phyloP scores from a whole-genome alignment of 1,284 basidiomycete genomes.

The Pterula multifida region DNA sequence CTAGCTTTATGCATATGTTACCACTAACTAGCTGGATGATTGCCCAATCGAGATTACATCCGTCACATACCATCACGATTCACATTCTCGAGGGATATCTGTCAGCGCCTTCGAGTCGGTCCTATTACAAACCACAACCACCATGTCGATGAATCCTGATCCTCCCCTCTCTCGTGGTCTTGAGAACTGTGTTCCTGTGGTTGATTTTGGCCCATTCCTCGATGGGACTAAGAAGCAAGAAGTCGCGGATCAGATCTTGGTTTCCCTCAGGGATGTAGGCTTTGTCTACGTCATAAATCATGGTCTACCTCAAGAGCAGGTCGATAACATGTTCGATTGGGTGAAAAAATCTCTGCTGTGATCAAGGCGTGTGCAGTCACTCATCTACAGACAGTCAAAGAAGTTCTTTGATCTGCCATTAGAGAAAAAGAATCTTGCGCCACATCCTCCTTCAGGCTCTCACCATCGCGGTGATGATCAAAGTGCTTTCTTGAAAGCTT shows the following conservation, averaged over 20 bases:
- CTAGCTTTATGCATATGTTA: neutral
- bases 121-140: too few species aligned
- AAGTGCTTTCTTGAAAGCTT: neutral
- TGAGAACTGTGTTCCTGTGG: conserved; percentile 17
- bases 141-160: too few species aligned
- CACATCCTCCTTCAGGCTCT: conserved; percentile 40
- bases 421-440: conserved; percentile 41
- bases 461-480: conserved; percentile 43
- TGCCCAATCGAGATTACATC: too few species aligned
- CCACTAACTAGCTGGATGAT: too few species aligned
- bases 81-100: too few species aligned
- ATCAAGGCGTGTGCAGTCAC: neutral
- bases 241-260: conserved; percentile 39
- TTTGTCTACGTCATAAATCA: conserved; percentile 50
- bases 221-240: conserved; percentile 30
- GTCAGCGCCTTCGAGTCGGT: too few species aligned
- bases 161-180: neutral
- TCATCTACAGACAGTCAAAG: conserved; percentile 24
- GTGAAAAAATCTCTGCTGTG: conserved; percentile 17
- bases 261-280: conserved; percentile 44
- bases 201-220: conserved; percentile 48
- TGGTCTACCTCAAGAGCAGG: conserved; percentile 33
- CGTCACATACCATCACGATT: too few species aligned
- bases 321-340: conserved; percentile 42
- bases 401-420: conserved; percentile 38